Evolutionary conservation across 2,329 filamentous ascomycete genomes (phyloP), one percentile per base, ranked within the genome.

Genomic region (Thyridium curvatum): DNA sequence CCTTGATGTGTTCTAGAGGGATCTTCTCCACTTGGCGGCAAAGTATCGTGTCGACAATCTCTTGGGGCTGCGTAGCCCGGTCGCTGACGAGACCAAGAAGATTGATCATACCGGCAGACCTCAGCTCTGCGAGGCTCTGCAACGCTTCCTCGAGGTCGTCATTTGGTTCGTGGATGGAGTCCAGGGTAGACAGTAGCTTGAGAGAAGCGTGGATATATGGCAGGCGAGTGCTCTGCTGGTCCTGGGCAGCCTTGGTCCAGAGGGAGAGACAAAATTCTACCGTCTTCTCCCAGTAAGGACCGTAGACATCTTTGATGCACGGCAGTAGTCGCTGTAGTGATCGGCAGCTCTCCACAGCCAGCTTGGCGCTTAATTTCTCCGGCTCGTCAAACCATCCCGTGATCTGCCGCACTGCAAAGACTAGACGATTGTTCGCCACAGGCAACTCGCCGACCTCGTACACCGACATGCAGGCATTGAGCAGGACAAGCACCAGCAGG

Each of bases 111-210:
- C 73, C 76, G 4, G 64, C 56, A 2, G 76, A 75, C 30, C 83
- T 73, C 0, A 61, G 58, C 14, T 71, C 60, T n/a, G 75, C 67
- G 9, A 74, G 71, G 12, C 81, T 74, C 38, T 74, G 73, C 53
- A 91, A 74, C 0, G 79, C 79, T 52, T 96, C 90, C 12, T 79
- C 64, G 1, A 96, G 71, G 55, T 97, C 91, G 46, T 97, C 91
- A 46, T 95, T 96, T 3, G 82, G 72, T 14, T 90, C 84, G 14
- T 79, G 69, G 0, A 91, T 60, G 3, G 66, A 68, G 45, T 79
- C 74, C 3, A 97, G 56, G 1, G 69, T 68, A 13, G 69, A 69
- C 43, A 83, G 78, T 0, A 97, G 66, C 53, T 82, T 84, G 18
- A 96, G 66, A 0, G 86, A 86, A 5, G 84, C 73, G 52, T 90